A percentile compares a stretch with the other conserved stretches of the same genome.
These are phyloP conservation scores for Pseudevernia furfuracea DNA, from an alignment of 495 filamentous ascomycete genomes.

Conservation along the genomic window DNA sequence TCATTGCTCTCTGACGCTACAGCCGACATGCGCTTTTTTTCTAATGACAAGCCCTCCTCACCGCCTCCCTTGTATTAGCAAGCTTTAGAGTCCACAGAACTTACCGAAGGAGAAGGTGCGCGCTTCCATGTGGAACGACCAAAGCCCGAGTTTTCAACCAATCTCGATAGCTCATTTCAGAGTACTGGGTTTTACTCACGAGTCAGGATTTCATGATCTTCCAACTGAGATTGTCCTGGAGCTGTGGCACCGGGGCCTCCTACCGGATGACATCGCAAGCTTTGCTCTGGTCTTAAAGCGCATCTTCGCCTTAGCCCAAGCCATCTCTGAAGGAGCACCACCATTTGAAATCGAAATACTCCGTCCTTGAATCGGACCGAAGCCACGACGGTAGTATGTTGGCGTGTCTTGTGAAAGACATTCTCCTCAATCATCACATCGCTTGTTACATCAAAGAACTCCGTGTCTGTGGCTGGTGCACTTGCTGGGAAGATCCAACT, in stretches of 20 bases:
- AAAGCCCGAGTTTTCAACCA: too few relatives aligned
- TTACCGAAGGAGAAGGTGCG: too few relatives aligned
- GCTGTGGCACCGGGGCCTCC: not conserved
- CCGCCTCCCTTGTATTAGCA: too few relatives aligned
- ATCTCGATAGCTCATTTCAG: not conserved
- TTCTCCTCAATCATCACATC: not conserved
- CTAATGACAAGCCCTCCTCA: too few relatives aligned
- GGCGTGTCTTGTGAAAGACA: not conserved
- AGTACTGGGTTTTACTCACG: not conserved
- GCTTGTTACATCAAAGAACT: not conserved
- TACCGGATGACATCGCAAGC: not conserved
- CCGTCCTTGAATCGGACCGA: not conserved
- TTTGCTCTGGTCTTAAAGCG: slow-evolving; percentile 3
- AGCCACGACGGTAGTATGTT: too few relatives aligned
- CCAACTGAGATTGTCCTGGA: not conserved
- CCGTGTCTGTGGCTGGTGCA: not conserved
- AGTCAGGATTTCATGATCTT: not conserved
- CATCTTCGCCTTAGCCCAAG: not conserved
- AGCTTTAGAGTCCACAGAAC: too few relatives aligned
- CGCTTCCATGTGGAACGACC: too few relatives aligned
- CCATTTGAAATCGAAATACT: not conserved
- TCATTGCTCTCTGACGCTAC: too few relatives aligned
- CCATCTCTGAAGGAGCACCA: not conserved
- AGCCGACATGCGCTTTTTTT: too few relatives aligned
- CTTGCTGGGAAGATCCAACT: not conserved